A percentile compares a stretch with the other conserved stretches of the same genome.
phyloP scores from a whole-genome alignment of 2,329 filamentous ascomycete genomes.

The Pestalotiopsis sp. region DNA sequence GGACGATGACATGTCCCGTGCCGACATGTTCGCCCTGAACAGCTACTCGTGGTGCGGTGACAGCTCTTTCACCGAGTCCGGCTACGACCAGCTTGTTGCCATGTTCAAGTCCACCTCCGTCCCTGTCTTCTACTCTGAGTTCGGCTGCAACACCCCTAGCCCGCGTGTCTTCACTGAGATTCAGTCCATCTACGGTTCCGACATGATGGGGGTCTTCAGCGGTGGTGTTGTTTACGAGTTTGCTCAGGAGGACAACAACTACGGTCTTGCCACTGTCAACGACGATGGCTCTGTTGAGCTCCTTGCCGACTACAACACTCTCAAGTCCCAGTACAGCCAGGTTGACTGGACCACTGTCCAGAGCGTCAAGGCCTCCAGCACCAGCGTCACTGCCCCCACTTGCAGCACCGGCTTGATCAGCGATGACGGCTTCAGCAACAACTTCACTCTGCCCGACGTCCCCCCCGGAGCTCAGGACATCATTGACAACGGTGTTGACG shows the following conservation, averaged over 20 bases:
- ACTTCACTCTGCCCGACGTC: conserved; percentile 74
- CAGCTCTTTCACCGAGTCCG: conserved; percentile 61
- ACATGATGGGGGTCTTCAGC: conserved; percentile 70
- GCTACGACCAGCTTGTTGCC: conserved; percentile 62
- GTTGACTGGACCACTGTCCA: conserved; percentile 71
- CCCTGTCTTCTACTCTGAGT: conserved; percentile 82
- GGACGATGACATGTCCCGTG: conserved; percentile 59
- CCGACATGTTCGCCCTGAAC: conserved; percentile 78
- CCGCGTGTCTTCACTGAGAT: conserved; percentile 78
- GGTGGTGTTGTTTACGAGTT: conserved; percentile 84
- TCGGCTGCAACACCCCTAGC: conserved; percentile 72
- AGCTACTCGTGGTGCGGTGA: conserved; percentile 73
- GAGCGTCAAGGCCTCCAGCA: conserved; percentile 56
- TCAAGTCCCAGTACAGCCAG: conserved; percentile 73
- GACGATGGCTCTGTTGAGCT: conserved; percentile 58
- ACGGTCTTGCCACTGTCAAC: conserved; percentile 64
- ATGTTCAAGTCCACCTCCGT: conserved; percentile 67
- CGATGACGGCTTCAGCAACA: conserved; percentile 66
- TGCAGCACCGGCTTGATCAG: conserved; percentile 70
- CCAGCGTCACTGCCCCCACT: conserved; percentile 56
- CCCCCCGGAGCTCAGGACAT: conserved; percentile 69
- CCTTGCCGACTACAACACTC: conserved; percentile 67
- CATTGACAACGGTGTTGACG: conserved; percentile 73
- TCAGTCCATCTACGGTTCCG: conserved; percentile 65
- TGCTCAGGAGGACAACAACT: conserved; percentile 68